These are phyloP conservation scores for Fusarium sp. DNA, from an alignment of 2,329 filamentous ascomycete genomes.

Conservation along the genomic window DNA sequence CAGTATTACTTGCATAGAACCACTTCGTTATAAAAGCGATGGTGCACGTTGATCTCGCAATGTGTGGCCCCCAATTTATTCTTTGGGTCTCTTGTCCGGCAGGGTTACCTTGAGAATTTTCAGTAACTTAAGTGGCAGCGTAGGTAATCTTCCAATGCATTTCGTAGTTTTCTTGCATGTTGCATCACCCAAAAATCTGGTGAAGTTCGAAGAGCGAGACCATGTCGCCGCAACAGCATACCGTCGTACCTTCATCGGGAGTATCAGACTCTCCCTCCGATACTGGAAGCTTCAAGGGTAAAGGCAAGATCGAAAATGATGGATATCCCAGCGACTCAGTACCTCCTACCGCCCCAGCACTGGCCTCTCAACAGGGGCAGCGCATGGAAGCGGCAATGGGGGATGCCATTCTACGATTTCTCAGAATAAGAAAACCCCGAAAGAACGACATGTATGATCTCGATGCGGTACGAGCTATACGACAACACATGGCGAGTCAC, in stretches of 20 bases:
- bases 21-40: neutral
- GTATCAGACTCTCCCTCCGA: neutral
- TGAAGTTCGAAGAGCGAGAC: neutral
- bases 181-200: too few relatives aligned
- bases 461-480: neutral
- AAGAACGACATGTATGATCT: constrained; percentile 47
- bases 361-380: constrained; percentile 44
- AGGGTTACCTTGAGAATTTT: neutral
- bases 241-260: neutral
- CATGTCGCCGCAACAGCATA: neutral
- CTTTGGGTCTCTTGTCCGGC: neutral
- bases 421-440: constrained; percentile 51
- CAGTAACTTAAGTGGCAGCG: neutral
- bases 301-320: neutral
- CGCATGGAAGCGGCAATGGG: constrained; percentile 51
- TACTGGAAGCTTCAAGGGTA: neutral
- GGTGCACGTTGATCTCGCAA: neutral
- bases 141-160: neutral
- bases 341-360: constrained; percentile 20
- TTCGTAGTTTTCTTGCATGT: neutral
- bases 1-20: neutral
- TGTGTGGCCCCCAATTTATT: neutral
- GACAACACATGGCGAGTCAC: neutral
- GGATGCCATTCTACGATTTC: constrained; percentile 50
- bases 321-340: neutral